phyloP scores from a whole-genome alignment of 2,329 filamentous ascomycete species.

The Thelonectria discophora region DNA sequence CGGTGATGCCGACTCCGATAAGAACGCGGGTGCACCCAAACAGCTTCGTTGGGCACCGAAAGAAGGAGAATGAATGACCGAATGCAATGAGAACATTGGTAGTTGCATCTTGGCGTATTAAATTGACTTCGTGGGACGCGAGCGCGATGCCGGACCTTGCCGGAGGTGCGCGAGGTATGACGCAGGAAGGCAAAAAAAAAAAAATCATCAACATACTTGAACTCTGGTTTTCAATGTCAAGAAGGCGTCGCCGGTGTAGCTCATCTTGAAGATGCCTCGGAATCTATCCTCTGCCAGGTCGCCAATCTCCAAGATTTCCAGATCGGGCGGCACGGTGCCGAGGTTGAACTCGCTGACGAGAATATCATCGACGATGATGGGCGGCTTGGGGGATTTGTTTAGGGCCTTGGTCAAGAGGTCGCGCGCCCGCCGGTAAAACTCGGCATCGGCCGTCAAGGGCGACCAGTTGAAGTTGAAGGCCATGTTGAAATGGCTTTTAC shows the following conservation, averaged over 20 bases:
- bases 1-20: neutral
- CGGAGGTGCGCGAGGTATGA: slow-evolving; percentile 15
- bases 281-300: slow-evolving; percentile 97
- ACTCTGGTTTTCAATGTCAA: slow-evolving; percentile 95
- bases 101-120: slow-evolving; percentile 3
- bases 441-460: slow-evolving; percentile 93
- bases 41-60: neutral
- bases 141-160: slow-evolving; percentile 15
- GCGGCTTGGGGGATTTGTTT: slow-evolving; percentile 97
- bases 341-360: slow-evolving; percentile 97
- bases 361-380: slow-evolving; percentile 99
- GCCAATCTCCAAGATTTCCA: slow-evolving; percentile 97
- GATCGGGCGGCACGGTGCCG: slow-evolving; percentile 89
- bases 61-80: neutral
- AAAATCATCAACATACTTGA: slow-evolving; percentile 68
- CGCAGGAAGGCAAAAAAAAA: slow-evolving; percentile 25
- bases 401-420: slow-evolving; percentile 94
- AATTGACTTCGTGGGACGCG: slow-evolving; percentile 11
- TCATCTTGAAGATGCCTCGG: slow-evolving; percentile 99
- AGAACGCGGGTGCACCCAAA: slow-evolving; percentile 8
- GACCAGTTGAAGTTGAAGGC: slow-evolving; percentile 99
- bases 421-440: slow-evolving; percentile 88
- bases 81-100: neutral
- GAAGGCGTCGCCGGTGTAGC: slow-evolving; percentile 94
- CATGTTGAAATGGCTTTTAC: slow-evolving; percentile 71